These are phyloP conservation scores for Ramalina intermedia DNA, from an alignment of 495 filamentous ascomycete genomes.

Conservation along the genomic window DNA sequence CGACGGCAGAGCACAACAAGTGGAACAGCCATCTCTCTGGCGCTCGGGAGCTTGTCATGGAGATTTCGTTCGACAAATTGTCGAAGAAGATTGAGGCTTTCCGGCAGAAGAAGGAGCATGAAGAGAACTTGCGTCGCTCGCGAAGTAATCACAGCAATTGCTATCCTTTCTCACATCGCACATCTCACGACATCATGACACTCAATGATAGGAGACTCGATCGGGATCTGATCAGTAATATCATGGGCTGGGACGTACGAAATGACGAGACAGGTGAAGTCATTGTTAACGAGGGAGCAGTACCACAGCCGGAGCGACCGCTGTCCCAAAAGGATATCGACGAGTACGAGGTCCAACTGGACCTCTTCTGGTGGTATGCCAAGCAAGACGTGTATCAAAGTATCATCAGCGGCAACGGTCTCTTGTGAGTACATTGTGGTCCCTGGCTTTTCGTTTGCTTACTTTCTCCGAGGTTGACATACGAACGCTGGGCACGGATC, in stretches of 20 bases:
- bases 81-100: slow-evolving; percentile 52
- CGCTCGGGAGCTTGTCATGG: slow-evolving; percentile 65
- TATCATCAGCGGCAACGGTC: slow-evolving; percentile 67
- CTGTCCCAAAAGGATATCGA: slow-evolving; percentile 62
- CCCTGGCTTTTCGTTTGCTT: slow-evolving; percentile 4
- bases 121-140: background rate
- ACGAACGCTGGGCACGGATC: slow-evolving; percentile 65
- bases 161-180: slow-evolving; percentile 2
- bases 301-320: slow-evolving; percentile 19
- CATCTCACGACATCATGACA: slow-evolving; percentile 19
- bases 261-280: slow-evolving; percentile 33
- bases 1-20: slow-evolving; percentile 85
- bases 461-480: slow-evolving; percentile 49
- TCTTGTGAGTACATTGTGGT: slow-evolving; percentile 50
- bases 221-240: slow-evolving; percentile 25
- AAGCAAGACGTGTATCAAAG: slow-evolving; percentile 91
- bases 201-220: slow-evolving; percentile 30
- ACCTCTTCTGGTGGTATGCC: slow-evolving; percentile 93
- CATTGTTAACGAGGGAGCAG: slow-evolving; percentile 15
- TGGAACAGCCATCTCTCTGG: slow-evolving; percentile 89
- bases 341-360: slow-evolving; percentile 62
- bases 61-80: slow-evolving; percentile 63
- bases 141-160: background rate
- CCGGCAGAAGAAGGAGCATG: slow-evolving; percentile 10
- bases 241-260: slow-evolving; percentile 31